Conservation (phyloP, 306 rosid species). For the Trifolium repens region DNA sequence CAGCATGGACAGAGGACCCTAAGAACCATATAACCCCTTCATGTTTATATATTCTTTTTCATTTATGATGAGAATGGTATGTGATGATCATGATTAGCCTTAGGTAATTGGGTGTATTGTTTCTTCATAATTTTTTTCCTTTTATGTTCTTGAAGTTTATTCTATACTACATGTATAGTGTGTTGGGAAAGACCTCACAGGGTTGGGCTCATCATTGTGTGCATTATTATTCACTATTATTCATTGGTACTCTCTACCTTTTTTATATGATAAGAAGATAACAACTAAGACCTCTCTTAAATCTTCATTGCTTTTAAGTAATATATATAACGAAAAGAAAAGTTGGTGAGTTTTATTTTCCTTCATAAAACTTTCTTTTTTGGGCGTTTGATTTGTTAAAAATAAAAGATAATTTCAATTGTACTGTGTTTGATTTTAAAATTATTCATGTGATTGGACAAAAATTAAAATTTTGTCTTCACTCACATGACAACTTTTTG, state of each 20-base stretch:
- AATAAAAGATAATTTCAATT: no score
- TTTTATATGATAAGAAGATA: constrained; percentile 39
- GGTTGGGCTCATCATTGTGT: constrained; percentile 50
- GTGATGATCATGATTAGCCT: constrained; percentile 43
- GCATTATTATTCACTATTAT: constrained; percentile 46
- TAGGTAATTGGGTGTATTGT: constrained; percentile 15
- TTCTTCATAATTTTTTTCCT: constrained; percentile 2
- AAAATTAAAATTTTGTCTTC: no score
- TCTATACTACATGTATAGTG: constrained; percentile 30
- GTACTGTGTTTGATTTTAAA: no score
- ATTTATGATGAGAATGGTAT: constrained; percentile 42
- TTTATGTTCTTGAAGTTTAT: not conserved
- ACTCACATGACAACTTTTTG: no score
- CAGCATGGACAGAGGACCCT: constrained; percentile 35
- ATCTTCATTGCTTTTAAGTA: constrained; percentile 25
- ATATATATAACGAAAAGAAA: no score
- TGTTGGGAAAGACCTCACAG: constrained; percentile 33
- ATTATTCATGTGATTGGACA: no score
- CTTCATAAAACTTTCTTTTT: no score
- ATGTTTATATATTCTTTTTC: constrained; percentile 27
- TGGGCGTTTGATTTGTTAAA: no score
- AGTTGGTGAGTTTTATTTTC: no score
- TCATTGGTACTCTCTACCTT: constrained; percentile 24
- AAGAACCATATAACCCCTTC: constrained; percentile 24
- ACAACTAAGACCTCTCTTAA: constrained; percentile 41